phyloP scores from a whole-genome alignment of 768 basidiomycete species.

The Panaeolus cyanescens region DNA sequence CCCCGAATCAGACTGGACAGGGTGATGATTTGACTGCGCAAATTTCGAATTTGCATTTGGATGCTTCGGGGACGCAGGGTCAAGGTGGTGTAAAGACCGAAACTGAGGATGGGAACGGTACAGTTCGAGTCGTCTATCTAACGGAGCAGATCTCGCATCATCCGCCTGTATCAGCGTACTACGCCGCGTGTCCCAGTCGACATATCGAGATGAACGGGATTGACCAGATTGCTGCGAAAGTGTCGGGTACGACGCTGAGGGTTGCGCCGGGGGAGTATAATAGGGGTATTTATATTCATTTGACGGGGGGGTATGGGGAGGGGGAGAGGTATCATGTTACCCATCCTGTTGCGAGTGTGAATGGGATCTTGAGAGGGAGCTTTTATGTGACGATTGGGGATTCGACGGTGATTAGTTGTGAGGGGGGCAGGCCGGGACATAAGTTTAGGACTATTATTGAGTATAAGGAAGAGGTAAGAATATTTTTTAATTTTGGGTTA shows the following conservation, averaged over 20 bases:
- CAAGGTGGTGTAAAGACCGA: slow-evolving; percentile 17
- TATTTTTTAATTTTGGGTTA: background rate
- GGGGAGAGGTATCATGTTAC: slow-evolving; percentile 88
- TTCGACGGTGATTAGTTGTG: slow-evolving; percentile 79
- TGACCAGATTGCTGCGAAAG: slow-evolving; percentile 93
- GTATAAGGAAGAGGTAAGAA: slow-evolving; percentile 91
- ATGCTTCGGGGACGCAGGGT: slow-evolving; percentile 12
- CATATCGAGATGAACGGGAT: slow-evolving; percentile 74
- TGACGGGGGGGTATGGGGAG: slow-evolving; percentile 72
- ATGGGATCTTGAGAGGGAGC: slow-evolving; percentile 87
- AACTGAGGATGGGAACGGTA: no score
- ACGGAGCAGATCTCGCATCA: slow-evolving; percentile 98
- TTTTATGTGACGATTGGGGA: slow-evolving; percentile 91
- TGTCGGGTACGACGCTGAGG: slow-evolving; percentile 84
- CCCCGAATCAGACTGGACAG: slow-evolving; percentile 42
- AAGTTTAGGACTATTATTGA: slow-evolving; percentile 83
- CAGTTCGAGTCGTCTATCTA: slow-evolving; percentile 72
- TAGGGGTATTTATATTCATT: slow-evolving; percentile 83
- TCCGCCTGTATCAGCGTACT: slow-evolving; percentile 89
- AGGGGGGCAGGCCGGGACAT: slow-evolving; percentile 60
- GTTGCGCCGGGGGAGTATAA: slow-evolving; percentile 84
- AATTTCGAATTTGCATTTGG: slow-evolving; percentile 64
- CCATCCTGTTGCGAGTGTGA: slow-evolving; percentile 87
- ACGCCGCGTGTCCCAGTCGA: slow-evolving; percentile 73
- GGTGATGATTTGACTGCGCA: slow-evolving; percentile 51